Conservation (phyloP, 2,329 filamentous ascomycete species). For the Beauveria scarabaeidicola region DNA sequence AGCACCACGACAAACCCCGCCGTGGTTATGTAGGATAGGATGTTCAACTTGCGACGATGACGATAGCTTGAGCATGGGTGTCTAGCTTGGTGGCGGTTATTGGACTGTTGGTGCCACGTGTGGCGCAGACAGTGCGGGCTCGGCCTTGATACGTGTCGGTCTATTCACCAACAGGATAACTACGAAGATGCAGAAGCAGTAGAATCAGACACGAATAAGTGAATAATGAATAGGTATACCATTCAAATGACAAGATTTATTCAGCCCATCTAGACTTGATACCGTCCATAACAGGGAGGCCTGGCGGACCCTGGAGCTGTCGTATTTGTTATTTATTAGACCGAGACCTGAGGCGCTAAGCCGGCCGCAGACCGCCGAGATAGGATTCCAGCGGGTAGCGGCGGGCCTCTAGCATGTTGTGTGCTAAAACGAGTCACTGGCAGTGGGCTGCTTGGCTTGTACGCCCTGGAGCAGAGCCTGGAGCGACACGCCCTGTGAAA, state of each 20-base stretch:
- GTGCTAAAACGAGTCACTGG: slow-evolving; percentile 3
- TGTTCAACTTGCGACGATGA: slow-evolving; percentile 2
- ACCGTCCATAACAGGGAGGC: background rate
- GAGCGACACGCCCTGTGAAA: background rate
- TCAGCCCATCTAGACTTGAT: background rate
- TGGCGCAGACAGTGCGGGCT: background rate
- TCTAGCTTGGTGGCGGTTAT: background rate
- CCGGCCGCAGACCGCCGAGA: background rate
- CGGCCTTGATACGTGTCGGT: background rate
- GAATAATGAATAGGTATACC: too few species aligned
- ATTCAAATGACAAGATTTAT: background rate
- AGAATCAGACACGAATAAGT: background rate
- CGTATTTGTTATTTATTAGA: background rate
- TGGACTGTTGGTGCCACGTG: slow-evolving; percentile 4
- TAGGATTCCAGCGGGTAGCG: slow-evolving; percentile 14
- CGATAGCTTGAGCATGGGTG: slow-evolving; percentile 6
- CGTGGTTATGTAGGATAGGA: background rate
- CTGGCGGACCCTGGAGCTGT: background rate
- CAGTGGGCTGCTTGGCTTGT: background rate
- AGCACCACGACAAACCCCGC: background rate
- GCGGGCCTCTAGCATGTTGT: slow-evolving; percentile 5
- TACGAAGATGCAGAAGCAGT: background rate
- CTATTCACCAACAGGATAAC: background rate
- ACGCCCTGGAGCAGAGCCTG: background rate
- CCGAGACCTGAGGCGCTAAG: background rate